These are phyloP conservation scores for Euphorbia peplus DNA, from an alignment of 345 rosid species.

Conservation along the genomic window DNA sequence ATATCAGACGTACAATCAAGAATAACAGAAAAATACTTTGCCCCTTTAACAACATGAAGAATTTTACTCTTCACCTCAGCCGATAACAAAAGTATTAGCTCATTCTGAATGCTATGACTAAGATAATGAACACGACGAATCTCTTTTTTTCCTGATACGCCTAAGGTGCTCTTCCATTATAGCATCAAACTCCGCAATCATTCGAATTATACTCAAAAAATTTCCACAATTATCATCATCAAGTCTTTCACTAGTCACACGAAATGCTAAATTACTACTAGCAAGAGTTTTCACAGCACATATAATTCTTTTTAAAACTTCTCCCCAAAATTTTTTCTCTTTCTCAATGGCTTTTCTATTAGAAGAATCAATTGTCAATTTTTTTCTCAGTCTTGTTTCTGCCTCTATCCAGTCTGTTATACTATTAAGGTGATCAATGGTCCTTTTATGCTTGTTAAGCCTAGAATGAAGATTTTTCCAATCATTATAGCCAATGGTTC, in stretches of 20 bases:
- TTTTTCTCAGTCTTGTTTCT: background rate
- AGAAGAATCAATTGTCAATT: background rate
- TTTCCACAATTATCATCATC: background rate
- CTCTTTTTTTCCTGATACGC: background rate
- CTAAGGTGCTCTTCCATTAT: conserved; percentile 1
- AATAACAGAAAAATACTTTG: no score
- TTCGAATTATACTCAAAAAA: background rate
- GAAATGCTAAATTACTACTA: background rate
- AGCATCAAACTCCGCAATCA: background rate
- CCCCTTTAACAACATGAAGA: no score
- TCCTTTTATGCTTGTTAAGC: no score
- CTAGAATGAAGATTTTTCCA: no score
- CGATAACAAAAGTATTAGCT: background rate
- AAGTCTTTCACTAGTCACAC: background rate
- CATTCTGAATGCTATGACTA: background rate
- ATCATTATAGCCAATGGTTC: no score
- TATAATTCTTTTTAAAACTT: background rate
- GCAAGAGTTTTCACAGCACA: background rate
- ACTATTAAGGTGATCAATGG: no score
- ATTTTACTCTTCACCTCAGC: background rate
- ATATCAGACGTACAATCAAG: no score
- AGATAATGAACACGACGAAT: background rate
- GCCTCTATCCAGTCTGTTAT: no score
- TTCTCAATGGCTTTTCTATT: background rate
- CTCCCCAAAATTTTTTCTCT: background rate